Evolutionary conservation across 108 stramenopile genomes (phyloP).

Genomic region (Nannochloropsis oceanica): DNA sequence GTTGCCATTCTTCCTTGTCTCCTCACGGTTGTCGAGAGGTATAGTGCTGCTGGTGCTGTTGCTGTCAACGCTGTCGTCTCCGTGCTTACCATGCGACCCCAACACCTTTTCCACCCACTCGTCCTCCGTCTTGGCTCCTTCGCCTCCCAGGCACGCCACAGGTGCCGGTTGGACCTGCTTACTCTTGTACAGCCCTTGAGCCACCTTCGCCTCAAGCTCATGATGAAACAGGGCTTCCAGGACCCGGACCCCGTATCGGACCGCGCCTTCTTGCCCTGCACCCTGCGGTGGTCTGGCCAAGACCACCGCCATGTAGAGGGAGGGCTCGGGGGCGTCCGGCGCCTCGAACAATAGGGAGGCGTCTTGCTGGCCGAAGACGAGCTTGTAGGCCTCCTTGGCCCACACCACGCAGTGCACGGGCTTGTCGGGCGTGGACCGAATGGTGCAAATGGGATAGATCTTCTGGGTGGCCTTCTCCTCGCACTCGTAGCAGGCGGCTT

Average conservation of each 20-base stretch:
- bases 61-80: background rate
- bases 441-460: constrained; percentile 98
- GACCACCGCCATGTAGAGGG: constrained; percentile 32
- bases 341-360: constrained; percentile 76
- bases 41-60: too few relatives aligned
- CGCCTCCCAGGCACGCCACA: background rate
- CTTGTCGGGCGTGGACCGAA: constrained; percentile 76
- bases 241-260: constrained; percentile 8
- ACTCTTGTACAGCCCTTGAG: constrained; percentile 32
- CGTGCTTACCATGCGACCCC: background rate
- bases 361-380: constrained; percentile 61
- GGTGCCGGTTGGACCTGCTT: constrained; percentile 4
- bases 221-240: constrained; percentile 21
- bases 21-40: too few relatives aligned
- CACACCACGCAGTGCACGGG: constrained; percentile 99
- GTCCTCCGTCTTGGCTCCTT: background rate
- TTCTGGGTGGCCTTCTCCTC: constrained; percentile 81
- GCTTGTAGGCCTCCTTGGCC: constrained; percentile 96
- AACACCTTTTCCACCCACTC: background rate
- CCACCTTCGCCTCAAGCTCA: constrained; percentile 29
- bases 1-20: too few relatives aligned
- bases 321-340: constrained; percentile 21
- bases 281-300: constrained; percentile 7
- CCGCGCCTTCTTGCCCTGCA: background rate
- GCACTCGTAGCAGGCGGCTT: constrained; percentile 95